phyloP scores from a whole-genome alignment of 176 grass and related monocot species.

The sorghum (Sorghum bicolor) region Sorghum_bicolor_NCBIv3 NC_012872.2:68223501-68224000 shows the following conservation, averaged over 20 bases:
- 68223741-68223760: neutral
- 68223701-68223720: neutral
- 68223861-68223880: no score
- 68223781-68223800: neutral
- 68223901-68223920: neutral
- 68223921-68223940: neutral
- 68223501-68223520: neutral
- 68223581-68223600: conserved; percentile 15
- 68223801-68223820: neutral
- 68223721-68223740: neutral
- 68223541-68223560: conserved; percentile 27
- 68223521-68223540: neutral
- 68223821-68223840: neutral
- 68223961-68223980: neutral
- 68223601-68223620: conserved; percentile 19
- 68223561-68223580: conserved; percentile 1
- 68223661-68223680: neutral
- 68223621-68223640: conserved; percentile 22
- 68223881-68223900: neutral
- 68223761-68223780: neutral
- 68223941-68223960: no score
- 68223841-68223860: neutral
- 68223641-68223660: neutral
- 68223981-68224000: neutral
- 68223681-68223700: neutral